Evolutionary conservation across 164 flowering plant species (phyloP).

Genomic region (Vitis amurensis): DNA sequence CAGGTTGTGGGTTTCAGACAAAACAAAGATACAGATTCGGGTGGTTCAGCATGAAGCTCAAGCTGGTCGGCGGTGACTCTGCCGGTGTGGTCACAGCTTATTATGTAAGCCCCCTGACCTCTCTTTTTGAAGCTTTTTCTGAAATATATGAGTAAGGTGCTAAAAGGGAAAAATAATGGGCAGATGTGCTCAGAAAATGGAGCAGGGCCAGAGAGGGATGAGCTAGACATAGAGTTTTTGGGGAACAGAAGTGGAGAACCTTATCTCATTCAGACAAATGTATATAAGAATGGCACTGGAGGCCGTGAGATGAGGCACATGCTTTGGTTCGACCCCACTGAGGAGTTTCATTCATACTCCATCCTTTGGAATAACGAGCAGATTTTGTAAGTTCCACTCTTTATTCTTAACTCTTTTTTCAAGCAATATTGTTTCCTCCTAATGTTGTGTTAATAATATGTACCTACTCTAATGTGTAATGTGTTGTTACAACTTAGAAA

Average conservation of each 20-base stretch:
- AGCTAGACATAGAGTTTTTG: conserved; percentile 90
- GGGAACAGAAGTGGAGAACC: conserved; percentile 88
- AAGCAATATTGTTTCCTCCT: too few relatives aligned
- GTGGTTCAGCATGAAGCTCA: conserved; percentile 96
- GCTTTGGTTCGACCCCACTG: conserved; percentile 94
- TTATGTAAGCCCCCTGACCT: conserved; percentile 53
- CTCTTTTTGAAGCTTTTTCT: too few relatives aligned
- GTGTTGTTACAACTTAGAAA: too few relatives aligned
- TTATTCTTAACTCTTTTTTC: too few relatives aligned
- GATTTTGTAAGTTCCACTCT: conserved; percentile 48
- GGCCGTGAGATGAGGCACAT: conserved; percentile 82
- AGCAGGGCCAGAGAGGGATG: conserved; percentile 82
- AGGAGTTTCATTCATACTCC: conserved; percentile 76
- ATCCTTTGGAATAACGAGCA: conserved; percentile 76
- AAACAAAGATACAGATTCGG: conserved; percentile 88
- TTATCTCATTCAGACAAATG: conserved; percentile 77
- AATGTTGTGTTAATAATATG: too few relatives aligned
- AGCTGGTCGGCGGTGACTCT: conserved; percentile 89
- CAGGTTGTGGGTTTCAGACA: conserved; percentile 91
- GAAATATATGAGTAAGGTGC: background rate
- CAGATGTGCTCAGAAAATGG: conserved; percentile 91
- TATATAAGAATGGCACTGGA: conserved; percentile 83
- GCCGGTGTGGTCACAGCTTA: conserved; percentile 96
- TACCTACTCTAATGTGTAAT: too few relatives aligned
- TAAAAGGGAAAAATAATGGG: background rate